Evolutionary conservation across 2,329 filamentous ascomycete species (phyloP).

Genomic region (Ascochyta koolunga): DNA sequence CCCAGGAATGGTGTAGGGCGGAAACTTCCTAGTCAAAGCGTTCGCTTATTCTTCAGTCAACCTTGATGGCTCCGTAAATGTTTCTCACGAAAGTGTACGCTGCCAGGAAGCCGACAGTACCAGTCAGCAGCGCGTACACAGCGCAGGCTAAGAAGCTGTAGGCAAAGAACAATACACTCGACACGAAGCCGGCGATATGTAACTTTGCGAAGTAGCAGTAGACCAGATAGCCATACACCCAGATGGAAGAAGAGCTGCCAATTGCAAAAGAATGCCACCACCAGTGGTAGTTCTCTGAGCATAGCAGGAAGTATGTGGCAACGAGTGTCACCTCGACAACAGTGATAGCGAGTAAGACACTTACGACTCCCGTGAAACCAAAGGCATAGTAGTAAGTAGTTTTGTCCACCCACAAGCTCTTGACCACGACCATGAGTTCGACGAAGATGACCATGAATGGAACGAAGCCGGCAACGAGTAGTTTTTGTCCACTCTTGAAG

Average conservation of each 20-base stretch:
- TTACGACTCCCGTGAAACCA: constrained; percentile 79
- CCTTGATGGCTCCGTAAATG: constrained; percentile 68
- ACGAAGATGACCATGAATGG: constrained; percentile 90
- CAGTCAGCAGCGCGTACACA: constrained; percentile 80
- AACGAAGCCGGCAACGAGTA: constrained; percentile 75
- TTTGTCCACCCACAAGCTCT: constrained; percentile 88
- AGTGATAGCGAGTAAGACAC: constrained; percentile 73
- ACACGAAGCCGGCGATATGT: constrained; percentile 80
- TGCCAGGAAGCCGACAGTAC: constrained; percentile 83
- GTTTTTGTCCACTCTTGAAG: constrained; percentile 65
- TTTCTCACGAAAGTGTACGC: constrained; percentile 83
- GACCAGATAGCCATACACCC: constrained; percentile 81
- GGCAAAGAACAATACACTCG: constrained; percentile 80
- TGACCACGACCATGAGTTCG: constrained; percentile 84
- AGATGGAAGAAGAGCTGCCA: constrained; percentile 76
- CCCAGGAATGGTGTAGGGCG: neutral
- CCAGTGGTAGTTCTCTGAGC: constrained; percentile 82
- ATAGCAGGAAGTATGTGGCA: constrained; percentile 80
- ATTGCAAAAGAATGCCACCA: constrained; percentile 90
- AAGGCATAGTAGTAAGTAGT: constrained; percentile 92
- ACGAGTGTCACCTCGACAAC: constrained; percentile 85
- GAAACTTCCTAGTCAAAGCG: neutral
- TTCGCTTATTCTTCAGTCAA: constrained; percentile 14
- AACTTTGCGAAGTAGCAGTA: constrained; percentile 86
- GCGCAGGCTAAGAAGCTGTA: constrained; percentile 83